Conservation (phyloP, 441 rosid species). For the Aquilaria agallochum region DNA sequence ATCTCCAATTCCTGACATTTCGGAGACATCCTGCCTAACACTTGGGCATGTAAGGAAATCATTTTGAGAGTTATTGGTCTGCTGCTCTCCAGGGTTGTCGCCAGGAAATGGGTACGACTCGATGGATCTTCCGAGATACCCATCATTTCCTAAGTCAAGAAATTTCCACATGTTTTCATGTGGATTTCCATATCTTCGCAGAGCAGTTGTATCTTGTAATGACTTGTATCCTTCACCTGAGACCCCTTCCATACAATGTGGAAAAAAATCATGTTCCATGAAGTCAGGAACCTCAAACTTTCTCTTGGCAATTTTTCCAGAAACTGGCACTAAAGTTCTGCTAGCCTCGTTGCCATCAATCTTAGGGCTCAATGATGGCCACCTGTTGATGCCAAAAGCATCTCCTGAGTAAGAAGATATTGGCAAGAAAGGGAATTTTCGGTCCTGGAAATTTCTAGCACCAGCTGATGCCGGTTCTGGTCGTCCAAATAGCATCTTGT, state of each 20-base stretch:
- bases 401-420: slow-evolving; percentile 25
- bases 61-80: slow-evolving; percentile 18
- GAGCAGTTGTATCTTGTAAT: slow-evolving; percentile 18
- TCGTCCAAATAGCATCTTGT: slow-evolving; percentile 26
- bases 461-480: slow-evolving; percentile 19
- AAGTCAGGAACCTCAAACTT: slow-evolving; percentile 22
- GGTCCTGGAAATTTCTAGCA: slow-evolving; percentile 24
- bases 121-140: slow-evolving; percentile 20
- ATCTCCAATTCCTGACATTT: slow-evolving; percentile 17
- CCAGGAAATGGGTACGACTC: slow-evolving; percentile 25
- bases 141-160: slow-evolving; percentile 24
- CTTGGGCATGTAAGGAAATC: slow-evolving; percentile 22
- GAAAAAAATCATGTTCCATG: slow-evolving; percentile 21
- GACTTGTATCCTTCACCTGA: slow-evolving; percentile 17
- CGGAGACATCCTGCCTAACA: slow-evolving; percentile 19
- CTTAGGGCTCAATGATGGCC: slow-evolving; percentile 25
- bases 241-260: slow-evolving; percentile 20
- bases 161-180: slow-evolving; percentile 27
- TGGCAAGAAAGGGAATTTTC: slow-evolving; percentile 20
- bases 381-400: slow-evolving; percentile 20
- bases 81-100: slow-evolving; percentile 23
- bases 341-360: slow-evolving; percentile 23
- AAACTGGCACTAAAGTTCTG: slow-evolving; percentile 25
- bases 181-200: slow-evolving; percentile 24
- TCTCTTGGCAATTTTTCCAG: slow-evolving; percentile 20